A percentile compares a stretch with the other conserved stretches of the same genome.
These are phyloP conservation scores for Eutypella sp. DNA, from an alignment of 2,329 filamentous ascomycete genomes.

Conservation along the genomic window DNA sequence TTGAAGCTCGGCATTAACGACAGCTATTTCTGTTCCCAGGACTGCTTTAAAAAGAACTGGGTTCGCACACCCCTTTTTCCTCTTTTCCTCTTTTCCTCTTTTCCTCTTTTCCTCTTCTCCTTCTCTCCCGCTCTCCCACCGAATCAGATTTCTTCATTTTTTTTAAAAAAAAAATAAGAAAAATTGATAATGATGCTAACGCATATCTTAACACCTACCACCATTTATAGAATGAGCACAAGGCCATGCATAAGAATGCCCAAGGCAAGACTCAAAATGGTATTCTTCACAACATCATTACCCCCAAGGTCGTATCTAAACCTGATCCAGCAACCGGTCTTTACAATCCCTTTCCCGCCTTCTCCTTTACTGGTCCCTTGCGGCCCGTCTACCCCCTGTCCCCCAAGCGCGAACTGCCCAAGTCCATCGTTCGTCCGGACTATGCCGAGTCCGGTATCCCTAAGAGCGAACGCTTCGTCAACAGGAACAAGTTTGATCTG, in stretches of 20 bases:
- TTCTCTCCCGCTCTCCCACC: too few relatives aligned
- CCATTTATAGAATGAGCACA: conserved; percentile 66
- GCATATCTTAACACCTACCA: conserved; percentile 8
- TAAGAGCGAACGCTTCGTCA: conserved; percentile 54
- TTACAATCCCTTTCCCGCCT: conserved; percentile 90
- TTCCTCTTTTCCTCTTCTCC: too few relatives aligned
- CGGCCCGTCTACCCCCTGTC: conserved; percentile 87
- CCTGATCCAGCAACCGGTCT: conserved; percentile 83
- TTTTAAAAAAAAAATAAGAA: too few relatives aligned
- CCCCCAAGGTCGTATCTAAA: conserved; percentile 83
- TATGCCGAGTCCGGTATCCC: conserved; percentile 82
- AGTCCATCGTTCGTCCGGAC: conserved; percentile 77
- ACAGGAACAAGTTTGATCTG: conserved; percentile 76
- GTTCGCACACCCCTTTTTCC: conserved; percentile 50
- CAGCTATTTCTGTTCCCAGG: conserved; percentile 96
- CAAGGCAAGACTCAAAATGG: conserved; percentile 46
- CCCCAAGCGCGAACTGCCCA: conserved; percentile 65
- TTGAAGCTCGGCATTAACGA: conserved; percentile 82
- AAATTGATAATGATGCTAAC: too few relatives aligned
- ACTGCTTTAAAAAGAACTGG: conserved; percentile 99
- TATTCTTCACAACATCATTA: conserved; percentile 67
- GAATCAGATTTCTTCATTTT: too few relatives aligned
- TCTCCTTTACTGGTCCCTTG: conserved; percentile 72
- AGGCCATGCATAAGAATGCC: conserved; percentile 72
- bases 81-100: too few relatives aligned